phyloP scores from a whole-genome alignment of 2,329 filamentous ascomycete genomes.

The Paradendryphiella salina region DNA sequence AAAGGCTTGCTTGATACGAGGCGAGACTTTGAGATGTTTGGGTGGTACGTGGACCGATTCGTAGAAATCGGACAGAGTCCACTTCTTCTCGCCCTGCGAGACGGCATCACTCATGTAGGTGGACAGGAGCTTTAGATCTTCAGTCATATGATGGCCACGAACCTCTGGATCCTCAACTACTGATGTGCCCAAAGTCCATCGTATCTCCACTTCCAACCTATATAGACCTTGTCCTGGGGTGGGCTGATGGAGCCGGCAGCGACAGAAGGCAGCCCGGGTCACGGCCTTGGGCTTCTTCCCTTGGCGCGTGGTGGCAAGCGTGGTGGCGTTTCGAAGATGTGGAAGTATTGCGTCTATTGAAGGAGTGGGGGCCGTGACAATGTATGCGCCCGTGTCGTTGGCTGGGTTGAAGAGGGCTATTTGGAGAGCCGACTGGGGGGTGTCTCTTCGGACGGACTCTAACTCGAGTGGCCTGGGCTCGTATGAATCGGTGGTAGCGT shows the following conservation, averaged over 20 bases:
- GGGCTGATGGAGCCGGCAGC: slow-evolving; percentile 25
- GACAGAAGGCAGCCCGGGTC: slow-evolving; percentile 32
- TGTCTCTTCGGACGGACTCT: slow-evolving; percentile 25
- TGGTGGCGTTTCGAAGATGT: slow-evolving; percentile 28
- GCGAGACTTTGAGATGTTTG: slow-evolving; percentile 44
- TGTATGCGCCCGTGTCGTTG: slow-evolving; percentile 19
- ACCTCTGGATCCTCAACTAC: slow-evolving; percentile 29
- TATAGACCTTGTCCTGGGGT: slow-evolving; percentile 6
- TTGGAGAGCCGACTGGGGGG: slow-evolving; percentile 12
- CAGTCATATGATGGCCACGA: slow-evolving; percentile 22
- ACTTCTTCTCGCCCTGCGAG: slow-evolving; percentile 32
- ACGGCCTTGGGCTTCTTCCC: slow-evolving; percentile 25
- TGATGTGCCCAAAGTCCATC: slow-evolving; percentile 36
- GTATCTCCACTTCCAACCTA: slow-evolving; percentile 31
- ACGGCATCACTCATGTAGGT: slow-evolving; percentile 26
- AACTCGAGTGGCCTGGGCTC: slow-evolving; percentile 25
- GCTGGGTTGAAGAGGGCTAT: slow-evolving; percentile 24
- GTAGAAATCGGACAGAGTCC: slow-evolving; percentile 66
- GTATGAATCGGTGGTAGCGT: neutral
- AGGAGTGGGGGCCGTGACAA: slow-evolving; percentile 21
- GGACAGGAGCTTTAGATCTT: slow-evolving; percentile 33
- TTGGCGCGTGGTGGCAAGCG: slow-evolving; percentile 21
- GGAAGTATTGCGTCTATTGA: slow-evolving; percentile 24
- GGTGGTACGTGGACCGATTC: slow-evolving; percentile 66
- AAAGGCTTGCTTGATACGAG: slow-evolving; percentile 34